A percentile compares a stretch with the other conserved stretches of the same genome.
These are phyloP conservation scores for Phascolomyces articulosus DNA, from an alignment of 371 early-diverging fungal genomes.

Conservation along the genomic window DNA sequence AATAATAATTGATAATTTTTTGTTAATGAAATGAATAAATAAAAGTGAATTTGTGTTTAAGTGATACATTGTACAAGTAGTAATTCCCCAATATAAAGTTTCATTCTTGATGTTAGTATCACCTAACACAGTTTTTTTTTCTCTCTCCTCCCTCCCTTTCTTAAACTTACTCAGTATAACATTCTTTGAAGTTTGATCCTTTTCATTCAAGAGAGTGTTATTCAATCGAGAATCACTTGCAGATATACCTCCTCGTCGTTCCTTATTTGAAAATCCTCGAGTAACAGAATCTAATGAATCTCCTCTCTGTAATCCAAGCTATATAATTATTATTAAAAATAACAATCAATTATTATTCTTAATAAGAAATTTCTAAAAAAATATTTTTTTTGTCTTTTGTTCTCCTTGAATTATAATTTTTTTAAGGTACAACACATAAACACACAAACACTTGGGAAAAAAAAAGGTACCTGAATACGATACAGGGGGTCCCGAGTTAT, in stretches of 20 bases:
- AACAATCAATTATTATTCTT: neutral
- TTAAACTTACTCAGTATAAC: constrained; percentile 9
- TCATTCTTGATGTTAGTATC: too few species aligned
- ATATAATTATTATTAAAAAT: neutral
- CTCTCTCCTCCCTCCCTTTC: neutral
- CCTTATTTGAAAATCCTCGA: constrained; percentile 2
- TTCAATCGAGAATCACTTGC: constrained; percentile 3
- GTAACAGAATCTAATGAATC: constrained; percentile 2
- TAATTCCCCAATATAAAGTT: too few species aligned
- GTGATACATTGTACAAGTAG: too few species aligned
- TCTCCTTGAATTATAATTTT: constrained; percentile 8
- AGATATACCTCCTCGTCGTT: constrained; percentile 10
- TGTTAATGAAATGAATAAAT: too few species aligned
- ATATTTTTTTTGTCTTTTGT: too few species aligned
- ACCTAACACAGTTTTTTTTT: neutral
- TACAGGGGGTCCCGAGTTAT: neutral
- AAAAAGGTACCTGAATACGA: constrained; percentile 3
- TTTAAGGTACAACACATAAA: too few species aligned
- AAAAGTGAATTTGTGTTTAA: too few species aligned
- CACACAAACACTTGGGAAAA: too few species aligned
- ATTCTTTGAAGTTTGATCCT: constrained; percentile 4
- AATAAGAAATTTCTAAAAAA: too few species aligned
- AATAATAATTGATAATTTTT: neutral
- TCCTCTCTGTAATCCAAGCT: constrained; percentile 2
- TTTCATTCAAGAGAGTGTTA: neutral